phyloP scores from a whole-genome alignment of 2,329 filamentous ascomycete species.

The Apiospora koreana region DNA sequence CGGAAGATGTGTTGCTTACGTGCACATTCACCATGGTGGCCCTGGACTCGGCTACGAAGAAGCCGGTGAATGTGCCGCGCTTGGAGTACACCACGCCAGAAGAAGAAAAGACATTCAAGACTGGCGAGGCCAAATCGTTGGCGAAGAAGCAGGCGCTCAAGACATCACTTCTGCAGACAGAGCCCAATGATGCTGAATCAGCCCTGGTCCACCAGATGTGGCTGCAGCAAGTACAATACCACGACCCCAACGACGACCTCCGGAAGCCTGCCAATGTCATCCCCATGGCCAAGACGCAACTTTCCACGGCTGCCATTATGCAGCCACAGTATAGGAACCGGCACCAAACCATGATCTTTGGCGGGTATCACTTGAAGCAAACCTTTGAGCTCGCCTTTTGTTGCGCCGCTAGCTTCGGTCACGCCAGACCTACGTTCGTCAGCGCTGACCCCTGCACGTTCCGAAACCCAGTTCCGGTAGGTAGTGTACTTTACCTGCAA shows the following conservation, averaged over 20 bases:
- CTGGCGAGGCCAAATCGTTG: conserved; percentile 59
- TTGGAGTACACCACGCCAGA: conserved; percentile 60
- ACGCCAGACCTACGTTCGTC: conserved; percentile 69
- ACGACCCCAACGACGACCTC: conserved; percentile 38
- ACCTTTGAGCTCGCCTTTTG: conserved; percentile 78
- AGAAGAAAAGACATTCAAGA: conserved; percentile 62
- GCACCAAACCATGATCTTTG: conserved; percentile 79
- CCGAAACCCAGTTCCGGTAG: conserved; percentile 73
- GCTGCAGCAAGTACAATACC: conserved; percentile 66
- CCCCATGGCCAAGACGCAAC: conserved; percentile 62
- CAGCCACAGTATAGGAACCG: conserved; percentile 58
- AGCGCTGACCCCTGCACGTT: conserved; percentile 75
- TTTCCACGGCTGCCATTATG: conserved; percentile 68
- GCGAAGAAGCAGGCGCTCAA: conserved; percentile 65
- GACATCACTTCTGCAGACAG: conserved; percentile 63
- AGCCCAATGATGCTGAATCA: conserved; percentile 71
- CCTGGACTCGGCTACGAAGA: conserved; percentile 67
- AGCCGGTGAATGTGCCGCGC: conserved; percentile 59
- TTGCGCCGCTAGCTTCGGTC: conserved; percentile 70
- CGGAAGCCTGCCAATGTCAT: conserved; percentile 43
- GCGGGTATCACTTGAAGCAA: conserved; percentile 72
- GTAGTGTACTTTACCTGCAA: conserved; percentile 73
- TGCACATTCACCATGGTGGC: conserved; percentile 76
- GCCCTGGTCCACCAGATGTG: conserved; percentile 74
- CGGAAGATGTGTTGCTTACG: conserved; percentile 46